Evolutionary conservation across 192 early-diverging fungal genomes (phyloP).

Genomic region (Coemansia biformis): DNA sequence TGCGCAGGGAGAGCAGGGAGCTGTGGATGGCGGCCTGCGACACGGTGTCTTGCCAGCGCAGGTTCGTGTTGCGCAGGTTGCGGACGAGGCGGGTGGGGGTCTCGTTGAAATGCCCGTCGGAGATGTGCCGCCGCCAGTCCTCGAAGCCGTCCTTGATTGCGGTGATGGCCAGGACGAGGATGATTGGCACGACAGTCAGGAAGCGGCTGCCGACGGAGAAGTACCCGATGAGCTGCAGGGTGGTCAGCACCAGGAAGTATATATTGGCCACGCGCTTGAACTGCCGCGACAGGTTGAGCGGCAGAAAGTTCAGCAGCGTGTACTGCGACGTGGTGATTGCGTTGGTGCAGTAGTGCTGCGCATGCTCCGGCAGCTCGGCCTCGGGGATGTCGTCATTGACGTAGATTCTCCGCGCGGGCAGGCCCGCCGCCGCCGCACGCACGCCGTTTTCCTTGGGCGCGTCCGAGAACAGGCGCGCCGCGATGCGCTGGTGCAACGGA

Average conservation of each 20-base stretch:
- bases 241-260: constrained; percentile 72
- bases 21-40: constrained; percentile 19
- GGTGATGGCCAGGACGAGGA: constrained; percentile 73
- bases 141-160: constrained; percentile 86
- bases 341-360: constrained; percentile 67
- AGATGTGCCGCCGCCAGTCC: constrained; percentile 79
- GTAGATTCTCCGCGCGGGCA: constrained; percentile 51
- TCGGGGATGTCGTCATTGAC: constrained; percentile 60
- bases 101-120: constrained; percentile 80
- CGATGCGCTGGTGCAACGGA: constrained; percentile 18
- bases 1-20: constrained; percentile 14
- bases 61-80: constrained; percentile 60
- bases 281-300: constrained; percentile 89
- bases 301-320: constrained; percentile 76
- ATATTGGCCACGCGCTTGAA: constrained; percentile 78
- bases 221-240: constrained; percentile 67
- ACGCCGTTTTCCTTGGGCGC: constrained; percentile 9
- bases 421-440: constrained; percentile 24
- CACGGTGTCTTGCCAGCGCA: constrained; percentile 33
- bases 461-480: constrained; percentile 7
- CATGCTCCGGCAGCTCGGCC: constrained; percentile 52
- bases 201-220: constrained; percentile 76
- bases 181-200: constrained; percentile 75
- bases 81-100: constrained; percentile 55
- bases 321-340: constrained; percentile 89